Conservation (phyloP, 257 asterid genomes). For the Cynanchum wilfordii region DNA sequence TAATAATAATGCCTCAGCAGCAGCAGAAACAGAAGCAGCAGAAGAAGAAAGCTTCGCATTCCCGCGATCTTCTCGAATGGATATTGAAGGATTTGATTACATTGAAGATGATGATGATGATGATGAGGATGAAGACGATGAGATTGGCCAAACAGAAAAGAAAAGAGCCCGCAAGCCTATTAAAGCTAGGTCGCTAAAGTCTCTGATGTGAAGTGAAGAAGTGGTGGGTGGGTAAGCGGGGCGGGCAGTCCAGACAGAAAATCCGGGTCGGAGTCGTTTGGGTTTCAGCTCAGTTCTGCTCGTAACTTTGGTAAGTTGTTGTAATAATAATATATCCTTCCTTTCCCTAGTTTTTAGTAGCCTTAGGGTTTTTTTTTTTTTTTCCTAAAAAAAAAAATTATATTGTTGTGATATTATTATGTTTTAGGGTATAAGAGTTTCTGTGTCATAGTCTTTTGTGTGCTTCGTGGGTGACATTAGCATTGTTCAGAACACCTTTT, state of each 20-base stretch:
- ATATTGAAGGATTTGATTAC: conserved; percentile 20
- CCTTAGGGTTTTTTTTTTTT: not conserved
- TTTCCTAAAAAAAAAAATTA: too few relatives aligned
- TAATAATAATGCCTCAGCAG: not conserved
- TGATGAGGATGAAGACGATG: conserved; percentile 16
- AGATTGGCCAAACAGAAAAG: conserved; percentile 15
- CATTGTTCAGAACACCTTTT: conserved; percentile 1
- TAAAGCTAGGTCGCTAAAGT: conserved; percentile 68
- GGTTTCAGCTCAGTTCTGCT: not conserved
- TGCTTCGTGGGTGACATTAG: not conserved
- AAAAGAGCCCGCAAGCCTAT: conserved; percentile 57
- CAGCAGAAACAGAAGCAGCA: not conserved
- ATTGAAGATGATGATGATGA: conserved; percentile 31
- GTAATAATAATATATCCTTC: not conserved
- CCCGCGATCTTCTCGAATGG: conserved; percentile 3
- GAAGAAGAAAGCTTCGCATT: conserved; percentile 1
- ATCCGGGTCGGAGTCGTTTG: not conserved
- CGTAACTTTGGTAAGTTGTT: not conserved
- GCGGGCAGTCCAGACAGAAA: too few relatives aligned
- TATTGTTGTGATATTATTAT: too few relatives aligned
- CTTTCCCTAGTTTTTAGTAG: not conserved
- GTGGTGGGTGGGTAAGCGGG: not conserved
- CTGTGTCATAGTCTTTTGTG: too few relatives aligned
- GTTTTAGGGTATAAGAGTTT: not conserved
- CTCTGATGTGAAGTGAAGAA: conserved; percentile 49